Conservation (phyloP, 2,329 filamentous ascomycete genomes). For the Didymella exigua region DNA sequence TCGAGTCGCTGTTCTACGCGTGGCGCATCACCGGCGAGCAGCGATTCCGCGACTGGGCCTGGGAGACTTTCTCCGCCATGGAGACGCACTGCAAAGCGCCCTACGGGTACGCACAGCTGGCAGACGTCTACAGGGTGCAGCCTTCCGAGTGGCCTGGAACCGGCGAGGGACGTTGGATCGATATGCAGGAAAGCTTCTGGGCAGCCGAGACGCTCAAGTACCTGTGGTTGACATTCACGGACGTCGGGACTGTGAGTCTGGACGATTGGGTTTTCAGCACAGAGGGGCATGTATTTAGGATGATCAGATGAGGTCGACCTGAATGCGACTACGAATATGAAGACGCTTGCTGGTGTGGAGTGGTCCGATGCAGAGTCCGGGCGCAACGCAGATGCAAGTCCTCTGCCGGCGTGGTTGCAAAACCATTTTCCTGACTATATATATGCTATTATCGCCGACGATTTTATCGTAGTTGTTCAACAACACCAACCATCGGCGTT, state of each 20-base stretch:
- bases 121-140: conserved; percentile 41
- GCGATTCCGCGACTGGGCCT: conserved; percentile 51
- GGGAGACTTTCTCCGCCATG: conserved; percentile 49
- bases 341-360: not conserved
- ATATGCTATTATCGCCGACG: rapidly evolving
- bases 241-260: conserved; percentile 45
- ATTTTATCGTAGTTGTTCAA: conserved; percentile 6
- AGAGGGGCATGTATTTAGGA: conserved; percentile 50
- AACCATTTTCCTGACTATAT: not conserved
- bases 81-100: conserved; percentile 47
- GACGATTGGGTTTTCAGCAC: conserved; percentile 54
- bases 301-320: conserved; percentile 38
- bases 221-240: conserved; percentile 48
- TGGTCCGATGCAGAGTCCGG: not conserved
- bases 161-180: conserved; percentile 39
- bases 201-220: conserved; percentile 52
- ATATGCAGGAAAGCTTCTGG: conserved; percentile 50
- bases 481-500: conserved; percentile 31
- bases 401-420: not conserved
- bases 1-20: conserved; percentile 50
- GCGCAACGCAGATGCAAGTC: not conserved
- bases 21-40: conserved; percentile 50
- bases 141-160: conserved; percentile 24
- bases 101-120: conserved; percentile 47
- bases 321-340: not conserved